Conservation (phyloP, 139 green algal species). For the Chlorella ohadii region DNA sequence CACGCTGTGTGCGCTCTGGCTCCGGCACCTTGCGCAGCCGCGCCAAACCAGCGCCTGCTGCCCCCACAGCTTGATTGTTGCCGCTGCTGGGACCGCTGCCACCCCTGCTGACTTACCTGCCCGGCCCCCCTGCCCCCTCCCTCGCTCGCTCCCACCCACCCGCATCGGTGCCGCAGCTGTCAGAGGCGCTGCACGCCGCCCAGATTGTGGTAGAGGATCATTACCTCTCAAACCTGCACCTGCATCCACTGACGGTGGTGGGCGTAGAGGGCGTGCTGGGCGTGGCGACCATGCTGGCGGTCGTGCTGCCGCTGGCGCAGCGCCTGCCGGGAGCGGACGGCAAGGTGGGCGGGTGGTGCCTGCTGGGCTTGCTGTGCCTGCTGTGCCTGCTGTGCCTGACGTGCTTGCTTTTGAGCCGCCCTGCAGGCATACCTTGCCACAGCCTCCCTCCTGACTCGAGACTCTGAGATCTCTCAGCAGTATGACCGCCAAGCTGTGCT, state of each 20-base stretch:
- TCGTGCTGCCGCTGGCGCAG: background rate
- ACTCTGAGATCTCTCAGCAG: too few species aligned
- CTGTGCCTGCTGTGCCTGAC: background rate
- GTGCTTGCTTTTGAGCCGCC: too few species aligned
- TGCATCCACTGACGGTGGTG: background rate
- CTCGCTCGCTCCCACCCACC: background rate
- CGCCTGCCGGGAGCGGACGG: background rate
- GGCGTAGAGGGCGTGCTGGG: background rate
- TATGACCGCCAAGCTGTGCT: too few species aligned
- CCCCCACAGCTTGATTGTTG: too few species aligned
- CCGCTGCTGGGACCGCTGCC: too few species aligned
- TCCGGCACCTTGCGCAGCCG: too few species aligned
- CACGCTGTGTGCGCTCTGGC: too few species aligned
- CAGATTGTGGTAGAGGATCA: constrained; percentile 76
- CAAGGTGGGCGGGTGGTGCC: background rate
- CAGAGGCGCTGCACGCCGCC: constrained; percentile 63
- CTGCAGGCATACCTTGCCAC: too few species aligned
- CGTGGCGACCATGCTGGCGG: background rate
- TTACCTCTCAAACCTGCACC: constrained; percentile 51
- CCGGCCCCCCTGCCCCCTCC: too few species aligned
- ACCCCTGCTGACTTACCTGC: too few species aligned
- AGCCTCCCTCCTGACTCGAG: background rate
- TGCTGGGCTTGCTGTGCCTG: too few species aligned
- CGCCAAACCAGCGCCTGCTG: too few species aligned
- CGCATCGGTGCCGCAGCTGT: background rate